Percentiles rank a stretch among this genome's conserved stretches.
Conservation (phyloP, 2,329 filamentous ascomycete genomes). For the Fusarium pseudograminearum region DNA sequence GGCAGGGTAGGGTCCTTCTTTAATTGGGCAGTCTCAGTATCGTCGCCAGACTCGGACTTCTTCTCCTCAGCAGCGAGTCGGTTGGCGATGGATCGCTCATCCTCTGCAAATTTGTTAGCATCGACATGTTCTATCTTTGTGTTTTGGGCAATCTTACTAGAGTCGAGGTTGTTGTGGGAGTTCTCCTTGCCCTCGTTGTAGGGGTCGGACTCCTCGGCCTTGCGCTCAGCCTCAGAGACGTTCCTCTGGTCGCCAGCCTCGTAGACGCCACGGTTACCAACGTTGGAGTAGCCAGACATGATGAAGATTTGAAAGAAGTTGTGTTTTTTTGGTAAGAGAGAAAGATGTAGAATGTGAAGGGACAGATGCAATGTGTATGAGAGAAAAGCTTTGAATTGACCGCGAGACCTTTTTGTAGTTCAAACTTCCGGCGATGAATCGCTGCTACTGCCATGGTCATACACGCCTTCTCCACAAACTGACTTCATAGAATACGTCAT, state of each 20-base stretch:
- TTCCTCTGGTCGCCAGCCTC: slow-evolving; percentile 83
- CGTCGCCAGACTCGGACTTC: slow-evolving; percentile 60
- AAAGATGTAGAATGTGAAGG: not conserved
- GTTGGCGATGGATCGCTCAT: slow-evolving; percentile 78
- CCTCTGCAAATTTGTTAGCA: slow-evolving; percentile 62
- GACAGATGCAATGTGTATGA: slow-evolving; percentile 9
- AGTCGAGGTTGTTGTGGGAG: slow-evolving; percentile 76
- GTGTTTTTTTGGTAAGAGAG: not conserved
- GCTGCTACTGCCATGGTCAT: slow-evolving; percentile 24
- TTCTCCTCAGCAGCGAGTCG: slow-evolving; percentile 71
- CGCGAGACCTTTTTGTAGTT: slow-evolving; percentile 39
- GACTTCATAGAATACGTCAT: slow-evolving; percentile 51
- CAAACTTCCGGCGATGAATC: slow-evolving; percentile 29
- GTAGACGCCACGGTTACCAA: slow-evolving; percentile 75
- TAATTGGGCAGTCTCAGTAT: slow-evolving; percentile 54
- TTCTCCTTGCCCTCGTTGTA: slow-evolving; percentile 79
- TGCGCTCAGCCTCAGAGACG: slow-evolving; percentile 63
- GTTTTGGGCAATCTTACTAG: slow-evolving; percentile 67
- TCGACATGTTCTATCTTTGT: slow-evolving; percentile 51
- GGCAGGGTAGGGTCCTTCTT: slow-evolving; percentile 73
- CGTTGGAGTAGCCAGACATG: slow-evolving; percentile 67
- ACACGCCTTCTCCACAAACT: slow-evolving; percentile 43
- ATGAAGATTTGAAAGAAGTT: slow-evolving; percentile 15
- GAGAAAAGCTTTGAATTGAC: not conserved
- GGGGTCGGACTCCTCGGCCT: slow-evolving; percentile 70